phyloP scores from a whole-genome alignment of 2,329 filamentous ascomycete genomes.

The Cladosporium oxysporum region DNA sequence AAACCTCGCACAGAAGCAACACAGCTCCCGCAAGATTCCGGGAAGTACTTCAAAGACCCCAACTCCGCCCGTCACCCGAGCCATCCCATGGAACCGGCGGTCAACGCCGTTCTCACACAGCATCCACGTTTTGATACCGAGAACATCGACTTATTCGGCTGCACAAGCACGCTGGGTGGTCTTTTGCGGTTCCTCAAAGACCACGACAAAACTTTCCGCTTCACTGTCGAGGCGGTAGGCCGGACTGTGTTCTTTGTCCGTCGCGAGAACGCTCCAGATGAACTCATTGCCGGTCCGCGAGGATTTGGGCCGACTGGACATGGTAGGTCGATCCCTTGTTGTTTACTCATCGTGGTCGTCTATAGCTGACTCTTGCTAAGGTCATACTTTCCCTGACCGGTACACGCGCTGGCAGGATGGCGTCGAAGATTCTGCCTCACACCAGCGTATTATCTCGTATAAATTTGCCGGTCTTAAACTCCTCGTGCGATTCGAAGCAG shows the following conservation, averaged over 20 bases:
- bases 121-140: slow-evolving; percentile 40
- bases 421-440: slow-evolving; percentile 57
- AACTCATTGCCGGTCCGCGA: slow-evolving; percentile 49
- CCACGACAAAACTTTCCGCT: slow-evolving; percentile 54
- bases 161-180: slow-evolving; percentile 62
- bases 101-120: slow-evolving; percentile 45
- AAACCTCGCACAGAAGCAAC: slow-evolving; percentile 42
- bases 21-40: slow-evolving; percentile 48
- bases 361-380: slow-evolving; percentile 51
- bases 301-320: slow-evolving; percentile 2
- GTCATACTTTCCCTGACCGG: slow-evolving; percentile 66
- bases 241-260: slow-evolving; percentile 65
- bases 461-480: slow-evolving; percentile 55
- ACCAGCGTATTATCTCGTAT: slow-evolving; percentile 65
- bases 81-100: slow-evolving; percentile 55
- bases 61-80: slow-evolving; percentile 55
- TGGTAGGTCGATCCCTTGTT: not conserved
- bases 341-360: slow-evolving; percentile 49
- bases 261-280: slow-evolving; percentile 60
- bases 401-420: slow-evolving; percentile 64
- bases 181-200: slow-evolving; percentile 57
- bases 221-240: slow-evolving; percentile 58
- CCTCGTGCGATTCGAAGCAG: slow-evolving; percentile 59
- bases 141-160: slow-evolving; percentile 59
- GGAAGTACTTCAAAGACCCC: slow-evolving; percentile 55